These are phyloP conservation scores for Aspergillus vadensis DNA, from an alignment of 2,329 filamentous ascomycete genomes.

Conservation along the genomic window DNA sequence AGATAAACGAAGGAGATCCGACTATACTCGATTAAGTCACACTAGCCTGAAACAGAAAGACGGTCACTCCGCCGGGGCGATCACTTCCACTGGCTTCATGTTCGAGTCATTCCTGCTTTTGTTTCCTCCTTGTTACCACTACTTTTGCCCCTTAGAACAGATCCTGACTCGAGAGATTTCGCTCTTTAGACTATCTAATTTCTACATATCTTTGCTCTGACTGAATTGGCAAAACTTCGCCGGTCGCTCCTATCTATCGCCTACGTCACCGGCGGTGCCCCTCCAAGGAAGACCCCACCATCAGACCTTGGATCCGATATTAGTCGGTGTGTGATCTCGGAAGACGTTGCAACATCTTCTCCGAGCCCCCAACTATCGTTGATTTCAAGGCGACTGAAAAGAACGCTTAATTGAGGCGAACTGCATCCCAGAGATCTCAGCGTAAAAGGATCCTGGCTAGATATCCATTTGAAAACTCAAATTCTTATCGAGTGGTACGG, in stretches of 20 bases:
- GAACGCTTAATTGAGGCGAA: neutral
- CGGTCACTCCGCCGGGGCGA: conserved; percentile 5
- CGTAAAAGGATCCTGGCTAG: neutral
- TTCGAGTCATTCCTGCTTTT: neutral
- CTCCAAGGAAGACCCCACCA: conserved; percentile 7
- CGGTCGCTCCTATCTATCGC: neutral
- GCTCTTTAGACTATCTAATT: no score
- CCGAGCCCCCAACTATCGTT: neutral
- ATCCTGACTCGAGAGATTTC: neutral
- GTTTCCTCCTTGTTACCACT: neutral
- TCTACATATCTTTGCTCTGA: neutral
- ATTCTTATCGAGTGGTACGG: neutral
- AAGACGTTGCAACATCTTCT: neutral
- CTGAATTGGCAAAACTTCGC: neutral
- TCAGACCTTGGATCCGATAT: conserved; percentile 2
- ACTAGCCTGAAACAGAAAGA: conserved; percentile 5
- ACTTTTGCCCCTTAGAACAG: neutral
- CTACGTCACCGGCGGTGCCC: conserved; percentile 9
- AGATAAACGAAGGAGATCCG: neutral
- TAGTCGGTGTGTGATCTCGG: neutral
- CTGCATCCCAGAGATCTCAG: neutral
- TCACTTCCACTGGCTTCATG: conserved; percentile 2
- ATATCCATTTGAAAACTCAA: neutral
- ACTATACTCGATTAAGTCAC: neutral
- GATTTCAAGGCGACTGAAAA: neutral